A percentile compares a stretch with the other conserved stretches of the same genome.
Evolutionary conservation across 2,329 filamentous ascomycete species (phyloP).

Genomic region (Corynespora cassiicola): DNA sequence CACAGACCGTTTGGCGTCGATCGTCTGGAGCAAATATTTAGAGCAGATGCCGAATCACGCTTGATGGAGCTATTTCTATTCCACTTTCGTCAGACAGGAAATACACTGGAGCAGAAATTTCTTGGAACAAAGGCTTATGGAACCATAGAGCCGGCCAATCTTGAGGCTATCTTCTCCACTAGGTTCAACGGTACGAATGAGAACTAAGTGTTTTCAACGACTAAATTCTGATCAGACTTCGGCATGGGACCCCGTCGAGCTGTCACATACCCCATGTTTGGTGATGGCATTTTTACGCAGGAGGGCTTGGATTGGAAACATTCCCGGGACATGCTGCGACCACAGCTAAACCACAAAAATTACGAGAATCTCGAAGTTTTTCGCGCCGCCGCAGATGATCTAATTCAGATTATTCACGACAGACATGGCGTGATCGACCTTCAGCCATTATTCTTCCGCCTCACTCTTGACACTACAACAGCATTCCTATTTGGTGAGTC

Average conservation of each 20-base stretch:
- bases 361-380: conserved; percentile 60
- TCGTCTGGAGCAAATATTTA: conserved; percentile 29
- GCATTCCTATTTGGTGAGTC: conserved; percentile 70
- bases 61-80: conserved; percentile 42
- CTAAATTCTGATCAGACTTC: conserved; percentile 41
- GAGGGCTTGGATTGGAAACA: conserved; percentile 41
- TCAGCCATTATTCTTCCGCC: conserved; percentile 67
- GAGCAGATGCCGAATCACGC: conserved; percentile 21
- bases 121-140: conserved; percentile 23
- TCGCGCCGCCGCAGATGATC: conserved; percentile 60
- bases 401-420: conserved; percentile 64
- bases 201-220: background rate
- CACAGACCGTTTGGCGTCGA: conserved; percentile 27
- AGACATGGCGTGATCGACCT: conserved; percentile 56
- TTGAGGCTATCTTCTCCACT: conserved; percentile 26
- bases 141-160: conserved; percentile 32
- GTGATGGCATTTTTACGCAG: conserved; percentile 49
- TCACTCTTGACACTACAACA: conserved; percentile 72
- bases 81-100: conserved; percentile 41
- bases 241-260: conserved; percentile 40
- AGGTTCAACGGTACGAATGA: conserved; percentile 23
- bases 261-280: conserved; percentile 47
- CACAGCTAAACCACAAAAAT: conserved; percentile 55
- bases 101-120: conserved; percentile 25
- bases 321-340: conserved; percentile 53